Conservation (phyloP, 2,329 filamentous ascomycete genomes). For the Blastomyces emzantsi region DNA sequence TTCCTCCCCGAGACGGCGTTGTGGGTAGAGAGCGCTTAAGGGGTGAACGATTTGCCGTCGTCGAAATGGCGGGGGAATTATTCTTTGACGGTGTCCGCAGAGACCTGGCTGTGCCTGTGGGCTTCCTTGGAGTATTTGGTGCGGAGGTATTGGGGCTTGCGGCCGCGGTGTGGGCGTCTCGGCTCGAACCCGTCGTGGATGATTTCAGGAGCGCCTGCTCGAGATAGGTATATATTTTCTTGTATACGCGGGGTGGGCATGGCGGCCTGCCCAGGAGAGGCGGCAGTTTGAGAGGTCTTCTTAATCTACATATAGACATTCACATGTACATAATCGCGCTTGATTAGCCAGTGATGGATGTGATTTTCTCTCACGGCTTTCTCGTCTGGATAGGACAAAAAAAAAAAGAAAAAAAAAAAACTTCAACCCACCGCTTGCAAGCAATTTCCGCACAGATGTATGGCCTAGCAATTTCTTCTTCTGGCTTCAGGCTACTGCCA, state of each 20-base stretch:
- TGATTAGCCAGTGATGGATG: neutral
- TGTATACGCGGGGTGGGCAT: conserved; percentile 70
- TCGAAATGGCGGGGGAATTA: conserved; percentile 8
- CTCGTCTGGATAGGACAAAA: neutral
- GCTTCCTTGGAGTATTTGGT: conserved; percentile 20
- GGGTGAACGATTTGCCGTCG: conserved; percentile 2
- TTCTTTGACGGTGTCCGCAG: conserved; percentile 11
- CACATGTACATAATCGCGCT: neutral
- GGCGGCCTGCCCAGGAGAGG: conserved; percentile 67
- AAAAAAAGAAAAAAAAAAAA: neutral
- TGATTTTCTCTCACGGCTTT: neutral
- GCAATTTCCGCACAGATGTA: conserved; percentile 85
- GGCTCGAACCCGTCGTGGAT: conserved; percentile 25
- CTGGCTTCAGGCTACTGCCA: conserved; percentile 67
- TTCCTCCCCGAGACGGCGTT: conserved; percentile 9
- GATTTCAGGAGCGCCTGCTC: conserved; percentile 54
- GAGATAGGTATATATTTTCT: conserved; percentile 71
- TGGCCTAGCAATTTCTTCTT: conserved; percentile 77
- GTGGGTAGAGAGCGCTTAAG: neutral
- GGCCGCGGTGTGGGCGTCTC: conserved; percentile 17
- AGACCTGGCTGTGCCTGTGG: conserved; percentile 22
- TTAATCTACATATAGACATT: conserved; percentile 47
- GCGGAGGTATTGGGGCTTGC: conserved; percentile 10
- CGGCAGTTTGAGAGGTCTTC: conserved; percentile 66
- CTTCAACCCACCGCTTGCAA: conserved; percentile 59